Evolutionary conservation across 306 rosid genomes (phyloP).

Genomic region (Begonia masoniana): DNA sequence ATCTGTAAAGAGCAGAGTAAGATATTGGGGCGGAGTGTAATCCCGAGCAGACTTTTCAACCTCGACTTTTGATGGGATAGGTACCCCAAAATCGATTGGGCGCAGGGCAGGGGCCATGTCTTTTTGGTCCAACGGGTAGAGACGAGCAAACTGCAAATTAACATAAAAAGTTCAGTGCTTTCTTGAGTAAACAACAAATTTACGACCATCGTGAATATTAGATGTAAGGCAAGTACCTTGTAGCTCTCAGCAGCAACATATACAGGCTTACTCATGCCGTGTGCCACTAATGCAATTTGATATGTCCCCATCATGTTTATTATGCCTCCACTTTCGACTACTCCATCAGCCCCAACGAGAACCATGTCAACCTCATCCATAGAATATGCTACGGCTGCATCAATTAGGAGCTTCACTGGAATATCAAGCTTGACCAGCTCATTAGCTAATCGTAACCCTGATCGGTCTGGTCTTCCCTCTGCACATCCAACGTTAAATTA

Average conservation of each 20-base stretch:
- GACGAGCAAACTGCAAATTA: conserved; percentile 79
- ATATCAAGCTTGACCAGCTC: conserved; percentile 85
- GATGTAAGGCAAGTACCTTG: conserved; percentile 33
- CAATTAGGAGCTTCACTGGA: conserved; percentile 85
- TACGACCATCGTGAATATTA: neutral
- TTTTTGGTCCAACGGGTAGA: conserved; percentile 89
- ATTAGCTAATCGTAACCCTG: conserved; percentile 65
- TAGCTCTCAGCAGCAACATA: conserved; percentile 98
- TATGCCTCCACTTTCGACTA: conserved; percentile 94
- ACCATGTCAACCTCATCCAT: conserved; percentile 99
- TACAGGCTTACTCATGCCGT: conserved; percentile 81
- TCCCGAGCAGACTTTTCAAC: conserved; percentile 90
- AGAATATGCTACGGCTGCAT: conserved; percentile 85
- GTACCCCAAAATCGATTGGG: conserved; percentile 82
- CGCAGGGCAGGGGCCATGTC: conserved; percentile 87
- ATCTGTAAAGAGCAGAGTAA: conserved; percentile 84
- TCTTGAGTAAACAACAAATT: neutral
- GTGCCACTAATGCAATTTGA: conserved; percentile 84
- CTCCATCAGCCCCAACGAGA: conserved; percentile 91
- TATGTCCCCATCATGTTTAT: conserved; percentile 96
- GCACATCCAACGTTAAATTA: conserved; percentile 14
- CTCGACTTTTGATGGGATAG: conserved; percentile 90
- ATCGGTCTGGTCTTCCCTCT: conserved; percentile 94
- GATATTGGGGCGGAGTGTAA: conserved; percentile 94
- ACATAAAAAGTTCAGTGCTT: conserved; percentile 2